phyloP scores from a whole-genome alignment of 257 asterid genomes.

The Capsicum pubescens region DNA sequence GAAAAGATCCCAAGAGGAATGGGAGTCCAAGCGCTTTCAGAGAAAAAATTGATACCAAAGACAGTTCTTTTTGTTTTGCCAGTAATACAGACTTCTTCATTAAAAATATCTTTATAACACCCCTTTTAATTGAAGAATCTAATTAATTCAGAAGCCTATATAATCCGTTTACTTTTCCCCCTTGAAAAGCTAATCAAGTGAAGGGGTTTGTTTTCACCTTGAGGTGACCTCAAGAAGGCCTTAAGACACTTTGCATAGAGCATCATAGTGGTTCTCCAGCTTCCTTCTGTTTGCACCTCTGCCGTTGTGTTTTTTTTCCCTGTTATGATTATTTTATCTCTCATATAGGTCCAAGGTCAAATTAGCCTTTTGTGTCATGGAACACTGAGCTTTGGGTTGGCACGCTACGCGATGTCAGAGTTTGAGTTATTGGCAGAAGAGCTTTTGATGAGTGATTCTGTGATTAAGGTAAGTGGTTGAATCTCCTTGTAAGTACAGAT shows the following conservation, averaged over 20 bases:
- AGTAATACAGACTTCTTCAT: background rate
- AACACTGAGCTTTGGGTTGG: constrained; percentile 91
- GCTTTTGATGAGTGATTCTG: constrained; percentile 94
- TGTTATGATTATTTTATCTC: constrained; percentile 34
- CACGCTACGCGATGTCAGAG: constrained; percentile 92
- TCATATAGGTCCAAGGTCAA: constrained; percentile 92
- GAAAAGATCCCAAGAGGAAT: background rate
- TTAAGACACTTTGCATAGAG: background rate
- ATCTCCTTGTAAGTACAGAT: constrained; percentile 20
- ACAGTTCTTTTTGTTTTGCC: background rate
- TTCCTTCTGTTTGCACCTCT: background rate
- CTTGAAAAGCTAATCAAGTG: background rate
- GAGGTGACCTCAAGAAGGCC: constrained; percentile 10
- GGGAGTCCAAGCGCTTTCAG: background rate
- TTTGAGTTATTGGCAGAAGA: constrained; percentile 98
- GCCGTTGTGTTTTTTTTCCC: constrained; percentile 10
- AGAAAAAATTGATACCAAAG: background rate
- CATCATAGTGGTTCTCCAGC: background rate
- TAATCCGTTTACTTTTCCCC: constrained; percentile 1
- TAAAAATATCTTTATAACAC: background rate
- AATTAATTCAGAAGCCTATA: background rate
- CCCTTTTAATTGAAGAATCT: background rate
- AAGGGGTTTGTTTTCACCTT: constrained; percentile 9
- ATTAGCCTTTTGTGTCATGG: constrained; percentile 82
- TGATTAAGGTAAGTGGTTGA: constrained; percentile 62